Evolutionary conservation across 2,329 filamentous ascomycete species (phyloP).

Genomic region (Alternaria sp.): DNA sequence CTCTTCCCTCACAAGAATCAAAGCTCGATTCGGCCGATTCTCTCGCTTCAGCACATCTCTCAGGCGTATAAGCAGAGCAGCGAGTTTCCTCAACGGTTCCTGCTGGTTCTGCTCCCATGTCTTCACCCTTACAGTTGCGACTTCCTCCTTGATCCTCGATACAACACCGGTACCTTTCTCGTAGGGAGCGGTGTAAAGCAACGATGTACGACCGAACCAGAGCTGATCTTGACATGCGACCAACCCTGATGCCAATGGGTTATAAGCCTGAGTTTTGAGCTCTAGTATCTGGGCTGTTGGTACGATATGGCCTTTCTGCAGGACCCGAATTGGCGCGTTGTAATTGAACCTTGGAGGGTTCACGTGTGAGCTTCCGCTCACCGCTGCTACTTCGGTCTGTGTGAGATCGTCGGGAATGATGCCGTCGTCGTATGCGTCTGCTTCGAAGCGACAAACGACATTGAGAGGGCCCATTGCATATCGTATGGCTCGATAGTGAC

Average conservation of each 20-base stretch:
- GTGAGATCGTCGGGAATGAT: constrained; percentile 17
- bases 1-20: constrained; percentile 24
- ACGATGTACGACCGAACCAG: constrained; percentile 40
- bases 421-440: constrained; percentile 35
- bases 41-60: constrained; percentile 19
- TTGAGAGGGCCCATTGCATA: constrained; percentile 36
- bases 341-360: constrained; percentile 21
- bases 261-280: constrained; percentile 31
- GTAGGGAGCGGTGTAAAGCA: constrained; percentile 32
- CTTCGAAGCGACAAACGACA: constrained; percentile 38
- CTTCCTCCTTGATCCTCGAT: constrained; percentile 21
- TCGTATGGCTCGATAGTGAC: constrained; percentile 39
- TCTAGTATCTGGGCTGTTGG: constrained; percentile 32
- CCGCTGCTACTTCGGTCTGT: constrained; percentile 9
- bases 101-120: constrained; percentile 34
- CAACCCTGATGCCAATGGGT: constrained; percentile 1
- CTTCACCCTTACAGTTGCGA: constrained; percentile 22
- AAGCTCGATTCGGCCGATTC: constrained; percentile 17
- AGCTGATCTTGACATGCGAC: constrained; percentile 36
- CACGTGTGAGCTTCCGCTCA: constrained; percentile 16
- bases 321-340: constrained; percentile 23
- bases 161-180: constrained; percentile 18
- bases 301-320: constrained; percentile 34
- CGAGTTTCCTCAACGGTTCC: constrained; percentile 30
- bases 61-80: constrained; percentile 21